phyloP scores from a whole-genome alignment of 805 yeast genomes.

The Kazachstania kunashirensis region DNA sequence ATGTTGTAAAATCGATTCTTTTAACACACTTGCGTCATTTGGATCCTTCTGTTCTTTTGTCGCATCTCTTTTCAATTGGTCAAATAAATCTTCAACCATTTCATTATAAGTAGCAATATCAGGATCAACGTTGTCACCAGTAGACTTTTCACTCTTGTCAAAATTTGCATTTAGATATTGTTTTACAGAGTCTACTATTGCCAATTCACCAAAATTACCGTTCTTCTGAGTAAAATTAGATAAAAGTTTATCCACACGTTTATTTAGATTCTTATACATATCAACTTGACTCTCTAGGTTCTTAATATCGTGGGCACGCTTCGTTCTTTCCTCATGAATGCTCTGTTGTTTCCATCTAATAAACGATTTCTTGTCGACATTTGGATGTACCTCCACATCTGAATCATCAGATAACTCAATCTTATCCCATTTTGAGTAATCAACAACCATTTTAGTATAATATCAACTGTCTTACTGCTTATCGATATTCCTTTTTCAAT shows the following conservation, averaged over 20 bases:
- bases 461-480: too few species aligned
- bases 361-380: conserved; percentile 88
- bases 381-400: conserved; percentile 95
- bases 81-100: conserved; percentile 83
- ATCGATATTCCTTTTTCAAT: too few species aligned
- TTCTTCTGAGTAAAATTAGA: conserved; percentile 33
- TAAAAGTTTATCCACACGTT: conserved; percentile 59
- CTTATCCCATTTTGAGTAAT: conserved; percentile 97
- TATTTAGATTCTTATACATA: conserved; percentile 69
- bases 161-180: conserved; percentile 40
- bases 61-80: conserved; percentile 60
- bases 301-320: conserved; percentile 68
- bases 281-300: conserved; percentile 66
- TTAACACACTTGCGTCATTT: conserved; percentile 32
- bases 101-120: conserved; percentile 66
- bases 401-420: conserved; percentile 94
- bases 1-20: conserved; percentile 42
- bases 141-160: conserved; percentile 50
- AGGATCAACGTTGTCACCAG: conserved; percentile 34
- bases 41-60: conserved; percentile 38
- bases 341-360: conserved; percentile 96
- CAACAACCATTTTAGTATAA: conserved; percentile 76
- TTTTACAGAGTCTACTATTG: conserved; percentile 27
- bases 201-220: conserved; percentile 15
- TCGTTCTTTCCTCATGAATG: conserved; percentile 84